Conservation (phyloP, 495 filamentous ascomycete genomes). For the Staphylotrichum tortipilum region DNA sequence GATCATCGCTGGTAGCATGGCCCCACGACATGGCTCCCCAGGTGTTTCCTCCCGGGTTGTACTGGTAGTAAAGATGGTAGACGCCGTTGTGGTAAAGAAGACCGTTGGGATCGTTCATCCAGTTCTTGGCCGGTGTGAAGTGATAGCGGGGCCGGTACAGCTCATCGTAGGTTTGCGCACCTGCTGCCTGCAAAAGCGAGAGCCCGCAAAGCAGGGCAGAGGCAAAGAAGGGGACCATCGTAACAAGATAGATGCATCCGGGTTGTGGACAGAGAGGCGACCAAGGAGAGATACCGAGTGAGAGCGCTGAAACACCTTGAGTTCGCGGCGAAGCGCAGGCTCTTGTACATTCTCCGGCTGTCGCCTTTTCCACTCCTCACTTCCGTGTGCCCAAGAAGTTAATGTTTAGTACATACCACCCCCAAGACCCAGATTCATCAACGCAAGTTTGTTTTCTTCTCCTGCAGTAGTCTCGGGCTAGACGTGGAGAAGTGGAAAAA, state of each 20-base stretch:
- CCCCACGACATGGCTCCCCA: conserved; percentile 1
- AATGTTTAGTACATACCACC: too few species aligned
- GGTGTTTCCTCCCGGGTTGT: neutral
- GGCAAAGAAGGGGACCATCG: neutral
- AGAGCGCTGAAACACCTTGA: neutral
- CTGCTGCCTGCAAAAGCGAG: neutral
- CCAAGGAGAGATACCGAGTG: neutral
- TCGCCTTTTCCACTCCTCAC: neutral
- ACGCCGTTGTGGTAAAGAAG: neutral
- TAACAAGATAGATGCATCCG: neutral
- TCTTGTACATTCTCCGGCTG: neutral
- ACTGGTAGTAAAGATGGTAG: neutral
- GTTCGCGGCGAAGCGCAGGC: neutral
- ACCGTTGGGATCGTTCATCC: neutral
- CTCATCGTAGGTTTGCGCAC: neutral
- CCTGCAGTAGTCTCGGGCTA: neutral
- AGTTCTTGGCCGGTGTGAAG: neutral
- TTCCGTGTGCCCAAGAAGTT: neutral
- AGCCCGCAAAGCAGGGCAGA: neutral
- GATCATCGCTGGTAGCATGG: neutral
- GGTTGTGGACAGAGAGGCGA: too few species aligned
- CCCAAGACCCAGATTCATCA: neutral
- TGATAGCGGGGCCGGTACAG: neutral
- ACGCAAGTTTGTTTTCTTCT: neutral
- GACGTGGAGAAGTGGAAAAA: too few species aligned